Base-by-base conservation (phyloP, 108 stramenopile genomes). In the Epipyxis sp. region DNA sequence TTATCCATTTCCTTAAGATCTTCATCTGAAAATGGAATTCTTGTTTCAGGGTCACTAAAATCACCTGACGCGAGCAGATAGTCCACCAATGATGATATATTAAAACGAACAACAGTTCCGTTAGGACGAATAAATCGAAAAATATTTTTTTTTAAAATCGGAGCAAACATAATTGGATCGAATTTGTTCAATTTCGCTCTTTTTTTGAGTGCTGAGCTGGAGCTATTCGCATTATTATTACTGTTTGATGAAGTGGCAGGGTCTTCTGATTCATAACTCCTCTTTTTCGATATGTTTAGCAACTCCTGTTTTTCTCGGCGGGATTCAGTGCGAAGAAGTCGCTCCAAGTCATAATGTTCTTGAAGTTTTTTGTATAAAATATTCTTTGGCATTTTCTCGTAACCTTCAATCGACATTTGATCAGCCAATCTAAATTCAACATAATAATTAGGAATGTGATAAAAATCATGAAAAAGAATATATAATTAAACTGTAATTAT, bases 51-150 rank as follows among this genome's bases (percentile, higher is more conserved):
- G 32, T 79, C 78, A 10, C 44, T n/a, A 27, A 79, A 79, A 35
- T 79, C 67, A 29, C 78, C 78, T 34, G 58, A 46, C 0, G 69
- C 39, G 1, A 79, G 68, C 20, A 79, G 32, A 27, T 79, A 79
- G 32, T 79, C 78, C 3, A 79, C 68, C 37, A 79, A 25, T 29
- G 62, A 1, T 37, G 30, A 25, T 1, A 79, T 69, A 69, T 30
- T 0, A 69, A 68, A 79, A 20, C 35, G 67, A 41, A 74, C 78
- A 6, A 25, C 29, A 13, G 76, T 65, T 25, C 84, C 84, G 59
- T 85, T 85, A 0, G 84, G 84, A 30, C 84, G 76, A 35, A 40
- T 57, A 61, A 83, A 85, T 42, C 44, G 40, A 42, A 71, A 71
- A 10, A 10, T 71, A n/a, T 71, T 30, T 42, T 71, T 29, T 41